These are phyloP conservation scores for Tricholoma saponaceum DNA, from an alignment of 768 basidiomycete genomes.

Conservation along the genomic window DNA sequence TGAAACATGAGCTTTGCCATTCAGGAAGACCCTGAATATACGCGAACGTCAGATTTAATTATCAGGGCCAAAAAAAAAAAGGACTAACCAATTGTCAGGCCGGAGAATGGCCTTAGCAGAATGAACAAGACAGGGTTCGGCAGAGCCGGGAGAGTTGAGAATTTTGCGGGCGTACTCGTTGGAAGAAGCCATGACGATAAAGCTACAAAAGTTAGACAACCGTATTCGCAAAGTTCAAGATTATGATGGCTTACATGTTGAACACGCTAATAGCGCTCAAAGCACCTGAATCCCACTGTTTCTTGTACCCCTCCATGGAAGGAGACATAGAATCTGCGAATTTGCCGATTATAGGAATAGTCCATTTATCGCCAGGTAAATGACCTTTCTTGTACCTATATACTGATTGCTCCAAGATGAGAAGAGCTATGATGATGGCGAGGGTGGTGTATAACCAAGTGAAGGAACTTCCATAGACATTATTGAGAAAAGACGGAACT, in stretches of 20 bases:
- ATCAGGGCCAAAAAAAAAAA: neutral
- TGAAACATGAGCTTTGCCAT: constrained; percentile 88
- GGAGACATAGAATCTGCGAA: constrained; percentile 92
- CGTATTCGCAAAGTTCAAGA: neutral
- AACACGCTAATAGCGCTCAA: constrained; percentile 92
- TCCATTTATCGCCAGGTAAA: constrained; percentile 87
- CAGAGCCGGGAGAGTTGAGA: constrained; percentile 86
- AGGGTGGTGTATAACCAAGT: constrained; percentile 68
- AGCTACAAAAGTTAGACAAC: constrained; percentile 45
- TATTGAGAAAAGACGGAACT: constrained; percentile 40
- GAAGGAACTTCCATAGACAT: constrained; percentile 27
- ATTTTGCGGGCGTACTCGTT: constrained; percentile 94
- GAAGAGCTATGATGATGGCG: constrained; percentile 67
- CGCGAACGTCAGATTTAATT: neutral
- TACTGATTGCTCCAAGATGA: constrained; percentile 82
- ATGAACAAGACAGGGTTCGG: constrained; percentile 92
- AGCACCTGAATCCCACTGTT: constrained; percentile 87
- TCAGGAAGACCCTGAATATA: constrained; percentile 86
- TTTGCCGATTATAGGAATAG: constrained; percentile 96
- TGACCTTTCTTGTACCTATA: constrained; percentile 88
- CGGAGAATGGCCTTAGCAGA: constrained; percentile 85
- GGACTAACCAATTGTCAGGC: constrained; percentile 77
- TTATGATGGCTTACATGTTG: constrained; percentile 71
- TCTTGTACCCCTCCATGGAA: constrained; percentile 87
- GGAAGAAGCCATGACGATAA: constrained; percentile 96